These are phyloP conservation scores for Fraxinus ornus DNA, from an alignment of 305 asterid genomes.

Conservation along the genomic window DNA sequence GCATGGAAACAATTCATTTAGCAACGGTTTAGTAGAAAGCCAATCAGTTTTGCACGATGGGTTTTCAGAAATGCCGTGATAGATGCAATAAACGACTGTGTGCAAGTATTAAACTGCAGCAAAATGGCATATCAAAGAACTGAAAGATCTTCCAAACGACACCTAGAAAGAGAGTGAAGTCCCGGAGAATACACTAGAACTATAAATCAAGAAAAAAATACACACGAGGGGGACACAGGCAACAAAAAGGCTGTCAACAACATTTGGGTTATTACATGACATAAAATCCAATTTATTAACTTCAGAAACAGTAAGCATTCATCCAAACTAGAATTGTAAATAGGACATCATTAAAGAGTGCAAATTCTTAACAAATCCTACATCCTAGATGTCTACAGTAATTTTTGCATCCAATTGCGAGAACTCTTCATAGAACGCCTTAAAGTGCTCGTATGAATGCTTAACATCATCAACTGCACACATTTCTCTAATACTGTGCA, in stretches of 20 bases:
- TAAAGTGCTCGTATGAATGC: constrained; percentile 78
- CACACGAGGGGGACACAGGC: background rate
- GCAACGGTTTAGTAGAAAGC: background rate
- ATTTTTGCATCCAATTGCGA: constrained; percentile 66
- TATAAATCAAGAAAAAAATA: background rate
- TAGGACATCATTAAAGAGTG: background rate
- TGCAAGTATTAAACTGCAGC: background rate
- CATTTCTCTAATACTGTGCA: constrained; percentile 97
- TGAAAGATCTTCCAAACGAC: background rate
- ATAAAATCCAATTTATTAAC: background rate
- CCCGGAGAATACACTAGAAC: background rate
- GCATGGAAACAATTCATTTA: background rate
- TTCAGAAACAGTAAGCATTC: constrained; percentile 8
- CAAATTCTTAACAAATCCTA: constrained; percentile 11
- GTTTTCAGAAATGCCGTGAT: background rate
- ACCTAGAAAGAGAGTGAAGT: background rate
- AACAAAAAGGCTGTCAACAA: background rate
- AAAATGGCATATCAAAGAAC: background rate
- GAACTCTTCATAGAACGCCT: constrained; percentile 70
- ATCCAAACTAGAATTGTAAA: background rate
- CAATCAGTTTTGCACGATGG: background rate
- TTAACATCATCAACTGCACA: constrained; percentile 88
- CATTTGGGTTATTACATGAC: background rate
- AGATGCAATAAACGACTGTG: background rate
- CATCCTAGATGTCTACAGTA: constrained; percentile 46